These are phyloP conservation scores for Stagonosporopsis vannaccii DNA, from an alignment of 2,329 filamentous ascomycete genomes.

Conservation along the genomic window DNA sequence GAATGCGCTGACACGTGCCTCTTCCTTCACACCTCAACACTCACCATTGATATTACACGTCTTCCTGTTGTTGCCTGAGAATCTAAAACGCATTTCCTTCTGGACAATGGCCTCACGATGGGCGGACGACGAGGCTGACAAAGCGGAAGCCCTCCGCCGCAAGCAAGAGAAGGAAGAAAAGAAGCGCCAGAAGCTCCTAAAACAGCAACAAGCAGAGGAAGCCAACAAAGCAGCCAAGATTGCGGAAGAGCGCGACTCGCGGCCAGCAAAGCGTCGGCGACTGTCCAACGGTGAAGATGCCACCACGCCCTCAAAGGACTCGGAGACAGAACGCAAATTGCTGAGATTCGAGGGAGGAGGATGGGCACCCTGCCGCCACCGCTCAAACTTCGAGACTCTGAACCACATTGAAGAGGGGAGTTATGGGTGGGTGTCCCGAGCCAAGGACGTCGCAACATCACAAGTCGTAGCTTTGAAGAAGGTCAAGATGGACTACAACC, in stretches of 20 bases:
- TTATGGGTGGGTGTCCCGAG: slow-evolving; percentile 92
- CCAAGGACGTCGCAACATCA: slow-evolving; percentile 74
- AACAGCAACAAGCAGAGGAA: slow-evolving; percentile 72
- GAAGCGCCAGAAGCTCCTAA: slow-evolving; percentile 82
- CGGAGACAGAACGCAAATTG: slow-evolving; percentile 60
- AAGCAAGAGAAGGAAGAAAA: slow-evolving; percentile 90
- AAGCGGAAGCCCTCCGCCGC: slow-evolving; percentile 72
- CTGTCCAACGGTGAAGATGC: slow-evolving; percentile 58
- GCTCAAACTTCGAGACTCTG: slow-evolving; percentile 87
- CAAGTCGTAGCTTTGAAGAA: slow-evolving; percentile 91
- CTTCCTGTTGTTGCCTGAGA: not conserved
- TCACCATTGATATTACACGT: not conserved
- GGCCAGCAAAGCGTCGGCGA: slow-evolving; percentile 67
- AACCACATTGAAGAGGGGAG: slow-evolving; percentile 98
- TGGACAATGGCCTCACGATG: slow-evolving; percentile 72
- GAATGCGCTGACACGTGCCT: slow-evolving; percentile 17
- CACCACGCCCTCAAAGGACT: slow-evolving; percentile 33
- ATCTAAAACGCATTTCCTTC: not conserved
- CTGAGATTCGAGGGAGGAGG: slow-evolving; percentile 73
- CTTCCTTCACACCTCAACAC: not conserved
- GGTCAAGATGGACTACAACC: slow-evolving; percentile 78
- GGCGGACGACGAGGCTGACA: slow-evolving; percentile 85
- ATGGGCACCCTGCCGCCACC: slow-evolving; percentile 77
- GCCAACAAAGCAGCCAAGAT: slow-evolving; percentile 40
- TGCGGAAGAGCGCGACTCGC: slow-evolving; percentile 23